Conservation (phyloP, 192 early-diverging fungal species). For the Podila horticola region DNA sequence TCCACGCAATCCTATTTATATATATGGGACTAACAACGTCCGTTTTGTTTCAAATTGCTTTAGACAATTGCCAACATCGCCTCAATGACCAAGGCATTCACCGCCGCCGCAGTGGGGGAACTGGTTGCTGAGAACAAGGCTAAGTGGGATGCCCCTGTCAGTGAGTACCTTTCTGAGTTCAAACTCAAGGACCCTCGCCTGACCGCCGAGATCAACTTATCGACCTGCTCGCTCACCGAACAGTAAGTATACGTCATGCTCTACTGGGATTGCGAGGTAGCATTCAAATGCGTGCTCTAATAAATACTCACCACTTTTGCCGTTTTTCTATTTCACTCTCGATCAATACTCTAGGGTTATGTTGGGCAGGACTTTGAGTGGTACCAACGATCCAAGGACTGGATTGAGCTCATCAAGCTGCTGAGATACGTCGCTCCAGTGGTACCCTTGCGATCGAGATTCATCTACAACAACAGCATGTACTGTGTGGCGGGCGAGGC, state of each 20-base stretch:
- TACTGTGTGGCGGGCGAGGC: conserved; percentile 12
- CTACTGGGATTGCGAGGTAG: conserved; percentile 12
- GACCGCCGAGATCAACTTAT: conserved; percentile 16
- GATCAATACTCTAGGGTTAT: conserved; percentile 17
- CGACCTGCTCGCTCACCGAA: conserved; percentile 25
- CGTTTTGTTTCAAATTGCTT: conserved; percentile 10
- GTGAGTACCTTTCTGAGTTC: conserved; percentile 23
- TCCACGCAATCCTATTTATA: conserved; percentile 12
- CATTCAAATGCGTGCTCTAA: conserved; percentile 6
- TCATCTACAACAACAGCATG: conserved; percentile 13
- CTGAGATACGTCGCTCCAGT: conserved; percentile 16
- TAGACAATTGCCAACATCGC: conserved; percentile 19
- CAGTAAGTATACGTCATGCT: conserved; percentile 16
- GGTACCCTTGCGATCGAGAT: conserved; percentile 16
- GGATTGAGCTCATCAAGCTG: conserved; percentile 15
- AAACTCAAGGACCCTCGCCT: conserved; percentile 15
- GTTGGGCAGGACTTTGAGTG: conserved; percentile 10
- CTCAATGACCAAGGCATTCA: conserved; percentile 27
- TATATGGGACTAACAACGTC: conserved; percentile 2
- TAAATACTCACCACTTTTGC: conserved; percentile 7
- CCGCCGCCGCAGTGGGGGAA: conserved; percentile 15
- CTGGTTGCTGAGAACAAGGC: conserved; percentile 28
- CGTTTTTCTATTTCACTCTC: conserved; percentile 8
- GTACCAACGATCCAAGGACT: conserved; percentile 11
- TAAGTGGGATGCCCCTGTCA: conserved; percentile 18